Evolutionary conservation across 2,329 filamentous ascomycete species (phyloP), one percentile per base, ranked within the genome.

Genomic region (Ophiostoma quercus): DNA sequence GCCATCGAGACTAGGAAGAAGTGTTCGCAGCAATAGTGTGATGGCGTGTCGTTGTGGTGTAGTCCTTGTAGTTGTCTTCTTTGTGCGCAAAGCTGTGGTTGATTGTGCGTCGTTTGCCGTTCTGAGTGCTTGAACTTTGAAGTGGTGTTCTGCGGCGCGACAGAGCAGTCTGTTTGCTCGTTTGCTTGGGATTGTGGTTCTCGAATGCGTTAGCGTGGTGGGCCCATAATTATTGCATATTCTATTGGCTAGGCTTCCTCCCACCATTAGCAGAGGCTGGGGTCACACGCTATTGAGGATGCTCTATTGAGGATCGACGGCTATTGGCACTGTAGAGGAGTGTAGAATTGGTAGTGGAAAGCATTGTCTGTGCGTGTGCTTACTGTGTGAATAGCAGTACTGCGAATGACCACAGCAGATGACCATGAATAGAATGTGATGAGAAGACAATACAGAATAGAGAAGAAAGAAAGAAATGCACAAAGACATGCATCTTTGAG

Each of bases 1-100:
- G 68, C 70, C 54, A 62, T 39, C 65, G 39, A 66, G 62, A 41
- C 39, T 12, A 41, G 11, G 39, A 22, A 4, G 32, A 19, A 39
- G 32, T 9, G 32, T 65, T 22, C 19, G 32, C 34, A 22, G 32
- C 7, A 39, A 25, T 14, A 19, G 9, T 14, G 9, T 65, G 32
- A n/a, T 63, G 14, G 60, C 9, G 32, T 62, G 57, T 62, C n/a
- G 22, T 11, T 25, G 51, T 11, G 19, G 22, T 34, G 34, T 34
- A 8, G 34, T 34, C 34, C 8, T 8, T 34, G 34, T n/a, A n/a
- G n/a, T 29, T 3, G 34, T 34, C 34, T 34, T 57, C 51, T 57
- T 57, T 57, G 14, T 62, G 57, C 25, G 60, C 34, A 65, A 39
- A 11, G 19, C 32, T 65, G 29, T 37, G 32, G 16, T 2, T 62